phyloP scores from a whole-genome alignment of 2,329 filamentous ascomycete species.

The Calonectria pseudoturangicola region DNA sequence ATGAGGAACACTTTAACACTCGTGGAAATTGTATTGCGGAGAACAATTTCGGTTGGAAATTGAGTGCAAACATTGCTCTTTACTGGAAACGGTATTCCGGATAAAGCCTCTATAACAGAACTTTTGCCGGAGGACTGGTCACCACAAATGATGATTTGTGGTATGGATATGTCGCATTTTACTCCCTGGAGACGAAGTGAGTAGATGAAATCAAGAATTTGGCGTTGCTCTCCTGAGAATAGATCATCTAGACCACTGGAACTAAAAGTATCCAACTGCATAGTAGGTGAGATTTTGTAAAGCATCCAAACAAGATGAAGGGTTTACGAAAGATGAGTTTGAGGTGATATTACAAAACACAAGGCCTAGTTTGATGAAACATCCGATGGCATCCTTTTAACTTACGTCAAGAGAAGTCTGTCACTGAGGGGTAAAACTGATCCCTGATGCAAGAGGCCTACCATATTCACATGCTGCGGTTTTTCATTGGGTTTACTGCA shows the following conservation, averaged over 20 bases:
- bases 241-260: neutral
- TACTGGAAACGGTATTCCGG: constrained; percentile 75
- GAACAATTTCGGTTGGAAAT: constrained; percentile 77
- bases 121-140: constrained; percentile 79
- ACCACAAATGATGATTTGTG: constrained; percentile 73
- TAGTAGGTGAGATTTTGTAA: too few relatives aligned
- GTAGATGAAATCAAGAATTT: constrained; percentile 18
- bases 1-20: neutral
- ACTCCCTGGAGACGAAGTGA: constrained; percentile 60
- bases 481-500: too few relatives aligned
- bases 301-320: too few relatives aligned
- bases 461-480: too few relatives aligned
- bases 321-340: too few relatives aligned
- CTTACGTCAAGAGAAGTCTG: too few relatives aligned
- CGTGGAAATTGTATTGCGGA: constrained; percentile 53
- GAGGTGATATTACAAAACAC: too few relatives aligned
- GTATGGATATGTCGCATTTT: constrained; percentile 61
- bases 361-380: too few relatives aligned
- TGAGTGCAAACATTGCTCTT: constrained; percentile 77
- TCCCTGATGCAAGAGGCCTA: too few relatives aligned
- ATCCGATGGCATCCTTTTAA: too few relatives aligned
- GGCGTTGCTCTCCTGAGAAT: neutral
- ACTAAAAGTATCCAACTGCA: neutral
- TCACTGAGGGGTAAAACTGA: too few relatives aligned
- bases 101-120: constrained; percentile 79